A percentile compares a stretch with the other conserved stretches of the same genome.
These are phyloP conservation scores for Exophiala lecanii-corni DNA, from an alignment of 2,329 filamentous ascomycete genomes.

Conservation along the genomic window DNA sequence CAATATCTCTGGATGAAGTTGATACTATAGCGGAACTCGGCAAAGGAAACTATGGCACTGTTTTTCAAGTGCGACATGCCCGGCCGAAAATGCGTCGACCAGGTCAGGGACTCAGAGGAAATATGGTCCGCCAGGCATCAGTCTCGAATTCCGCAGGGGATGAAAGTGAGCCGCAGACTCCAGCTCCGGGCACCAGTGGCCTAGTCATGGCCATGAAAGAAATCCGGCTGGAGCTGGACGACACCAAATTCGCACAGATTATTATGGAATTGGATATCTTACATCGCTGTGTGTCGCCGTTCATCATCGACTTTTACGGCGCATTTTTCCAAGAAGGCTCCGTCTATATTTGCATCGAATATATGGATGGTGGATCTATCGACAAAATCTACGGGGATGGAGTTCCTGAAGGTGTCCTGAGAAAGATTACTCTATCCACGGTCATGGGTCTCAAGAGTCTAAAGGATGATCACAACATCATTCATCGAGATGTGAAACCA, in stretches of 20 bases:
- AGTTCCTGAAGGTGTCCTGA: conserved; percentile 79
- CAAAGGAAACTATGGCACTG: conserved; percentile 97
- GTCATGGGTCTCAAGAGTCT: conserved; percentile 86
- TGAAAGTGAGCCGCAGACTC: conserved; percentile 29
- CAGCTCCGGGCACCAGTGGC: conserved; percentile 52
- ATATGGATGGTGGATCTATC: conserved; percentile 97
- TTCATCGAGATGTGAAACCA: conserved; percentile 96
- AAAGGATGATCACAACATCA: conserved; percentile 98
- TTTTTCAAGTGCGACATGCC: conserved; percentile 91
- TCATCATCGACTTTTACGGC: conserved; percentile 98
- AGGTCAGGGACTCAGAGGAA: conserved; percentile 57
- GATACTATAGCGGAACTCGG: conserved; percentile 89
- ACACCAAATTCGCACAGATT: conserved; percentile 94
- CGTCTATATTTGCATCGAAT: conserved; percentile 98
- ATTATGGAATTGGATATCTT: conserved; percentile 96
- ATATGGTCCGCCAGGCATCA: conserved; percentile 43
- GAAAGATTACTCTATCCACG: conserved; percentile 86
- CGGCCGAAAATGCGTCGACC: conserved; percentile 60
- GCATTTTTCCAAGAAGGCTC: conserved; percentile 98
- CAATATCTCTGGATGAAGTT: conserved; percentile 91
- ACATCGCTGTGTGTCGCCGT: conserved; percentile 89
- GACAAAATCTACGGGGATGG: conserved; percentile 92
- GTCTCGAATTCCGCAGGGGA: conserved; percentile 26
- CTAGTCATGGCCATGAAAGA: conserved; percentile 99
- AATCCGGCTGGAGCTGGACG: conserved; percentile 89